phyloP scores from a whole-genome alignment of 1,284 basidiomycete species.

The Cronartium quercuum region DNA sequence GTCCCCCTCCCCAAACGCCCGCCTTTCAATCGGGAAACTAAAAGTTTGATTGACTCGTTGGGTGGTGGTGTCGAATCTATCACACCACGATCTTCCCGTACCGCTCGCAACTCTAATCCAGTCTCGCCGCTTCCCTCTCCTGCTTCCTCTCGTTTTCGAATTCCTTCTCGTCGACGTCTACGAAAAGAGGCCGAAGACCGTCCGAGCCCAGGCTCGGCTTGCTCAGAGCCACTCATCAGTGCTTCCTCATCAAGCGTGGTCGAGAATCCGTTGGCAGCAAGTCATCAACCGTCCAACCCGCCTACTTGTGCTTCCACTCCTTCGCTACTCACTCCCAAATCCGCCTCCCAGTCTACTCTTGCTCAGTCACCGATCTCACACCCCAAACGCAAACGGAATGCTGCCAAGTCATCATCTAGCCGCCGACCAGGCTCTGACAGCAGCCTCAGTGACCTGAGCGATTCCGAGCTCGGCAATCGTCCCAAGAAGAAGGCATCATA shows the following conservation, averaged over 20 bases:
- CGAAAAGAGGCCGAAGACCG: background rate
- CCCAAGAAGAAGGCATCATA: background rate
- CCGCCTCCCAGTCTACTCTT: background rate
- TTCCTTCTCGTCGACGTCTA: background rate
- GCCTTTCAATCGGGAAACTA: slow-evolving; percentile 11
- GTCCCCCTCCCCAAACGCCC: background rate
- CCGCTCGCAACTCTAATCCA: background rate
- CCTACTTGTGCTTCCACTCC: background rate
- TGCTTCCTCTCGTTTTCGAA: background rate
- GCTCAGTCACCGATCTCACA: background rate
- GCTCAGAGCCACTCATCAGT: background rate
- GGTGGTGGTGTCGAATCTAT: slow-evolving; percentile 11
- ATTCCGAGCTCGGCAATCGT: background rate
- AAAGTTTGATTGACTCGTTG: slow-evolving; percentile 2
- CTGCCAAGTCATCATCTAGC: background rate
- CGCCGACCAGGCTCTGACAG: slow-evolving; percentile 7
- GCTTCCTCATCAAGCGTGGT: background rate
- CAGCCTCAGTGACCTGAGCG: slow-evolving; percentile 23
- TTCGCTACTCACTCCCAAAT: background rate
- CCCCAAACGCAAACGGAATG: background rate
- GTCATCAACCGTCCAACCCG: background rate
- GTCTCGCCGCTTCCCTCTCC: background rate
- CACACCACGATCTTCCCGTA: slow-evolving; percentile 9
- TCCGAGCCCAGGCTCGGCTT: background rate
- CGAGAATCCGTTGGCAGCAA: background rate